These are phyloP conservation scores for Coprinellus micaceus DNA, from an alignment of 768 basidiomycete species.

Conservation along the genomic window DNA sequence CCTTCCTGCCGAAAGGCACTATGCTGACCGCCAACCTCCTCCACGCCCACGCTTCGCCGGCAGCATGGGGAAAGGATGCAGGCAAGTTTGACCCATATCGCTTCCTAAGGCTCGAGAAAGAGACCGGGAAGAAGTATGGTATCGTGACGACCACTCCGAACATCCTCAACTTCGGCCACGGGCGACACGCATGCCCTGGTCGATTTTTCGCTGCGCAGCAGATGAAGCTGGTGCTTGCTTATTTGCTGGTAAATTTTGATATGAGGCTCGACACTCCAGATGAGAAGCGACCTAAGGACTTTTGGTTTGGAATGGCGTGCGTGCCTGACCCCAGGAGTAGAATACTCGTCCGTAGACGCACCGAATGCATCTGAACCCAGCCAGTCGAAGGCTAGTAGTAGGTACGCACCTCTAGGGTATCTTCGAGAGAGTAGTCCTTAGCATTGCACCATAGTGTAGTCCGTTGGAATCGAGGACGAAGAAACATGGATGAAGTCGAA, in stretches of 20 bases:
- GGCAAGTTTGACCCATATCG: conserved; percentile 40
- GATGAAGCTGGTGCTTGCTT: conserved; percentile 7
- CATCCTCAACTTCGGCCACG: conserved; percentile 34
- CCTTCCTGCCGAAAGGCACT: conserved; percentile 35
- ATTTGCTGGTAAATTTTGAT: not conserved
- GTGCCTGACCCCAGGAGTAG: conserved; percentile 3
- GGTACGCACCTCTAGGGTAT: too few species aligned
- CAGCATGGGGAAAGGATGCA: conserved; percentile 29
- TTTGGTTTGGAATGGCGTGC: not conserved
- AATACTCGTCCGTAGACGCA: too few species aligned
- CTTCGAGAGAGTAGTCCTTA: too few species aligned
- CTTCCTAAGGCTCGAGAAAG: conserved; percentile 27
- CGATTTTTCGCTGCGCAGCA: conserved; percentile 14
- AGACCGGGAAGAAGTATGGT: conserved; percentile 18
- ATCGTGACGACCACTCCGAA: conserved; percentile 25
- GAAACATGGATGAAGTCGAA: too few species aligned
- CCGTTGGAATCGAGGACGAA: too few species aligned
- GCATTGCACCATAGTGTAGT: too few species aligned
- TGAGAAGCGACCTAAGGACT: not conserved
- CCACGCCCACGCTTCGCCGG: conserved; percentile 26
- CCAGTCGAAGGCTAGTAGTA: too few species aligned
- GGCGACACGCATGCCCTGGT: conserved; percentile 30
- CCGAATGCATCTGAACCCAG: too few species aligned
- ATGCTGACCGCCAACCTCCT: conserved; percentile 26
- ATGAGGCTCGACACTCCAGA: not conserved